Evolutionary conservation across 179 eudicot genomes (phyloP).

Genomic region (Drosera spatulata): DNA sequence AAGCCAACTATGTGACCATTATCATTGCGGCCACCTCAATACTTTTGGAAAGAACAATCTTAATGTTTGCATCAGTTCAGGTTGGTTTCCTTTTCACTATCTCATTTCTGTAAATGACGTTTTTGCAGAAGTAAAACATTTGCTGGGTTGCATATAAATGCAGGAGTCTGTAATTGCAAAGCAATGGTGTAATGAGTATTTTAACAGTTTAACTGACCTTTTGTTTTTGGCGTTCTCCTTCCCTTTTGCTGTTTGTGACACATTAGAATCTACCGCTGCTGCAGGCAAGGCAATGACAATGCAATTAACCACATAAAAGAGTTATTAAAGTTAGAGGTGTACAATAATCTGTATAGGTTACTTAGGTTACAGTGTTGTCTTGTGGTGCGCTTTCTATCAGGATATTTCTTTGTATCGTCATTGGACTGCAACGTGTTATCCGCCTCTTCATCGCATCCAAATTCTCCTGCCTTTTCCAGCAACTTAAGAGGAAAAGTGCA

Average conservation of each 20-base stretch:
- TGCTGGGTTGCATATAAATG: too few relatives aligned
- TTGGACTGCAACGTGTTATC: not conserved
- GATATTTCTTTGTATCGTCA: not conserved
- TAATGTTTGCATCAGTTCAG: too few relatives aligned
- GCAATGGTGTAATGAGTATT: too few relatives aligned
- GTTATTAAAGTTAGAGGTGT: not conserved
- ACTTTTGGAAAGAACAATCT: too few relatives aligned
- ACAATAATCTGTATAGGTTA: not conserved
- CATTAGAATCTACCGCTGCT: conserved; percentile 1
- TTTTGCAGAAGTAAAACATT: too few relatives aligned
- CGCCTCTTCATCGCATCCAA: not conserved
- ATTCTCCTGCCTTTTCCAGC: not conserved
- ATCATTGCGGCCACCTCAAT: too few relatives aligned
- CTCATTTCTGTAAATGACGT: too few relatives aligned
- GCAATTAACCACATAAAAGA: too few relatives aligned
- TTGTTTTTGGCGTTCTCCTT: conserved; percentile 12
- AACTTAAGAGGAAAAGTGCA: not conserved
- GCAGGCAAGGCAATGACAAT: not conserved
- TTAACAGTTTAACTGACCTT: conserved; percentile 2
- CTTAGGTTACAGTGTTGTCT: not conserved
- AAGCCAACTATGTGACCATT: too few relatives aligned
- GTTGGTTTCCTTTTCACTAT: too few relatives aligned
- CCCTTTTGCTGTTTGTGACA: not conserved
- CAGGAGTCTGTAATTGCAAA: too few relatives aligned
- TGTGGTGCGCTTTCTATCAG: not conserved